phyloP scores from a whole-genome alignment of 2,329 filamentous ascomycete genomes.

The Calonectria fujianensis region DNA sequence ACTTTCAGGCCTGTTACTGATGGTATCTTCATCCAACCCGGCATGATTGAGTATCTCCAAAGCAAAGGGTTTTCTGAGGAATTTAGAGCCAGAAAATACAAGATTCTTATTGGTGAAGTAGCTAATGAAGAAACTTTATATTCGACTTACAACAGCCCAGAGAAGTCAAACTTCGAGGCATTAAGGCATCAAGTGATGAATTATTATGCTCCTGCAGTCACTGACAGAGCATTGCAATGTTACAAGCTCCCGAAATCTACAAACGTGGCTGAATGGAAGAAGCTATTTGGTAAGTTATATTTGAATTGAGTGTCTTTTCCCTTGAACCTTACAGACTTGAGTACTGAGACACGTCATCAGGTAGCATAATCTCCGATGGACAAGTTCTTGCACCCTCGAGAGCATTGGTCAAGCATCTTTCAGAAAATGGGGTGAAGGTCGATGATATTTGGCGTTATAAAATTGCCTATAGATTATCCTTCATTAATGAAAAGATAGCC shows the following conservation, averaged over 20 bases:
- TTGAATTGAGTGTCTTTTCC: neutral
- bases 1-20: slow-evolving; percentile 68
- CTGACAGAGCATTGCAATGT: slow-evolving; percentile 59
- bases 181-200: slow-evolving; percentile 63
- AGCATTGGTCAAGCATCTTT: slow-evolving; percentile 57
- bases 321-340: too few relatives aligned
- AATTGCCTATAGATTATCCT: slow-evolving; percentile 64
- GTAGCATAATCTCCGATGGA: slow-evolving; percentile 62
- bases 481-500: slow-evolving; percentile 63
- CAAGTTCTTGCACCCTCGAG: slow-evolving; percentile 63
- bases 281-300: slow-evolving; percentile 58
- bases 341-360: slow-evolving; percentile 17
- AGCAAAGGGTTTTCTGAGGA: slow-evolving; percentile 60
- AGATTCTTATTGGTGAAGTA: slow-evolving; percentile 65
- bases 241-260: slow-evolving; percentile 59
- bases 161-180: slow-evolving; percentile 57
- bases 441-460: slow-evolving; percentile 64
- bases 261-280: slow-evolving; percentile 60
- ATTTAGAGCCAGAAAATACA: slow-evolving; percentile 59
- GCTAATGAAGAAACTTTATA: slow-evolving; percentile 67
- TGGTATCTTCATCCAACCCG: slow-evolving; percentile 61
- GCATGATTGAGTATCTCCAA: slow-evolving; percentile 62
- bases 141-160: slow-evolving; percentile 62
- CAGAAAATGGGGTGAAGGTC: slow-evolving; percentile 57
- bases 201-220: slow-evolving; percentile 64